Conservation (phyloP, 768 basidiomycete genomes). For the Dioszegia aurantiaca region DNA sequence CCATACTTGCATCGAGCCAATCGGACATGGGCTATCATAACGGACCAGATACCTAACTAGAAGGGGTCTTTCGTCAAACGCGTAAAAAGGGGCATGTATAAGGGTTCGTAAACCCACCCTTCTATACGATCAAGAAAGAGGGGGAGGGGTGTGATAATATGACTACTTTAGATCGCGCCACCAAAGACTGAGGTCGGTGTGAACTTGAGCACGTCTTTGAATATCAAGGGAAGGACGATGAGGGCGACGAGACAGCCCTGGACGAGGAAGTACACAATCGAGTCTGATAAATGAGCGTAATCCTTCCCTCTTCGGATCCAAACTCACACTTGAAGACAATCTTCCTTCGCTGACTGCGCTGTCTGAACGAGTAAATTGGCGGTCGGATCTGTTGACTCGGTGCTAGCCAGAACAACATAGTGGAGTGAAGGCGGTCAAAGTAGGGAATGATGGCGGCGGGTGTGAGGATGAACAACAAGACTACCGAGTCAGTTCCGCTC, state of each 20-base stretch:
- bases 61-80: too few species aligned
- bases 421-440: constrained; percentile 86
- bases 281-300: constrained; percentile 56
- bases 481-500: constrained; percentile 16
- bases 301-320: too few species aligned
- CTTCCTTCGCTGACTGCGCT: constrained; percentile 82
- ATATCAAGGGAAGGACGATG: constrained; percentile 58
- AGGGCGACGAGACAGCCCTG: constrained; percentile 71
- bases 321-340: constrained; percentile 61
- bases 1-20: constrained; percentile 17
- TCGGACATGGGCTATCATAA: constrained; percentile 14
- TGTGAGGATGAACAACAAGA: constrained; percentile 86
- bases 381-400: constrained; percentile 55
- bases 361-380: constrained; percentile 83
- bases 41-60: background rate
- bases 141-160: background rate
- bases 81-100: background rate
- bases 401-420: constrained; percentile 83
- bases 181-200: constrained; percentile 44
- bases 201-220: constrained; percentile 65
- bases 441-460: constrained; percentile 86
- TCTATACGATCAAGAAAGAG: background rate
- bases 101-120: too few species aligned
- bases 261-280: constrained; percentile 68
- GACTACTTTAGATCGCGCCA: constrained; percentile 35